Percentiles rank a stretch among this genome's conserved stretches.
Conservation (phyloP, 352 stramenopile genomes). For the Globisporangium cystogenes region DNA sequence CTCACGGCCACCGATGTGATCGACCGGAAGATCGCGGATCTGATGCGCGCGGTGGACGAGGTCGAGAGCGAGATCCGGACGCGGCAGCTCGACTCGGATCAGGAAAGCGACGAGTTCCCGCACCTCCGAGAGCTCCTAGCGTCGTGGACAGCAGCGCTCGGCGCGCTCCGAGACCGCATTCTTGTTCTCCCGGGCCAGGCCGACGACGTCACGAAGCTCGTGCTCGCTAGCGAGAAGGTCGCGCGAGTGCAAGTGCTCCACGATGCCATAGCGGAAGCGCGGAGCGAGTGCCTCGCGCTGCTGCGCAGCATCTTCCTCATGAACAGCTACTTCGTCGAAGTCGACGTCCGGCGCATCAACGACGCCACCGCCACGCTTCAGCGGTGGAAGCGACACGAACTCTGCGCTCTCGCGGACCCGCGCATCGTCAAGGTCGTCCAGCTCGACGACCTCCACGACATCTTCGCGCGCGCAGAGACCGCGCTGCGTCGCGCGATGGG, state of each 20-base stretch:
- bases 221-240: conserved; percentile 22
- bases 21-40: conserved; percentile 27
- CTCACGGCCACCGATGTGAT: conserved; percentile 27
- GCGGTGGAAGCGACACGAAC: conserved; percentile 27
- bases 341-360: conserved; percentile 50
- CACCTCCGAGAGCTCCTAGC: conserved; percentile 26
- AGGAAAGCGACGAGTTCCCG: conserved; percentile 27
- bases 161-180: conserved; percentile 28
- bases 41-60: conserved; percentile 37
- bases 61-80: conserved; percentile 31
- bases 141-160: conserved; percentile 21
- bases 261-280: conserved; percentile 30
- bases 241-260: conserved; percentile 28
- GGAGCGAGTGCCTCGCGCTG: conserved; percentile 38
- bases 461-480: conserved; percentile 24
- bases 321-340: conserved; percentile 52
- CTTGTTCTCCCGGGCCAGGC: conserved; percentile 25
- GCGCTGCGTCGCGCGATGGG: conserved; percentile 36
- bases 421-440: conserved; percentile 35
- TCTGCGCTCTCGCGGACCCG: conserved; percentile 29
- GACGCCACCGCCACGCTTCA: conserved; percentile 18
- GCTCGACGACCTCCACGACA: conserved; percentile 27
- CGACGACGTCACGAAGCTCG: conserved; percentile 22
- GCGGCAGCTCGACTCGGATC: conserved; percentile 16
- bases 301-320: conserved; percentile 40